Percentiles rank a stretch among this genome's conserved stretches.
phyloP scores from a whole-genome alignment of 2,329 filamentous ascomycete genomes.

The Biscogniauxia sp. region DNA sequence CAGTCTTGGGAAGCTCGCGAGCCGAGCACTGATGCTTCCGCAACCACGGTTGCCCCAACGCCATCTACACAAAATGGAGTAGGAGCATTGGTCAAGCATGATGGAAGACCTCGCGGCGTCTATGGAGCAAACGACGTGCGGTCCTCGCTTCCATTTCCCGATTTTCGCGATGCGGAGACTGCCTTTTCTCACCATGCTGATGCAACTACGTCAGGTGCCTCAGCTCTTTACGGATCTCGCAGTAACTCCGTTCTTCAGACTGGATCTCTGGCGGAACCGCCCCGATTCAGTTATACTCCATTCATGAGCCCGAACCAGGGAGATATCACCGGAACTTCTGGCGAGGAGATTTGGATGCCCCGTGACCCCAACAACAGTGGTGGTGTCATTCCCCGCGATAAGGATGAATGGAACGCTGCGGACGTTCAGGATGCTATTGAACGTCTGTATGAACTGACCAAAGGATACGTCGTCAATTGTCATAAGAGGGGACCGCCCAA shows the following conservation, averaged over 20 bases:
- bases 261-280: neutral
- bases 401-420: constrained; percentile 22
- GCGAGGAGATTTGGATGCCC: constrained; percentile 1
- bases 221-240: neutral
- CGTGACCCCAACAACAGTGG: neutral
- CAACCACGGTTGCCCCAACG: neutral
- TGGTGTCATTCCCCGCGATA: constrained; percentile 18
- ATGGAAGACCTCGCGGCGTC: neutral
- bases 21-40: neutral
- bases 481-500: constrained; percentile 18
- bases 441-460: constrained; percentile 28
- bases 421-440: constrained; percentile 26
- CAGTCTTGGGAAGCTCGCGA: neutral
- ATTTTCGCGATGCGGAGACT: neutral
- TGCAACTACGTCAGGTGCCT: neutral
- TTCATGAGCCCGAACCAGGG: neutral
- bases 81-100: neutral
- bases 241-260: neutral
- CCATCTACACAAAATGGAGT: neutral
- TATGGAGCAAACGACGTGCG: neutral
- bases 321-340: neutral
- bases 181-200: neutral
- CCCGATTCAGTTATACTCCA: neutral
- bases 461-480: constrained; percentile 28
- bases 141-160: neutral